Conservation (phyloP, 345 rosid genomes). For the Pistacia integerrima region DNA sequence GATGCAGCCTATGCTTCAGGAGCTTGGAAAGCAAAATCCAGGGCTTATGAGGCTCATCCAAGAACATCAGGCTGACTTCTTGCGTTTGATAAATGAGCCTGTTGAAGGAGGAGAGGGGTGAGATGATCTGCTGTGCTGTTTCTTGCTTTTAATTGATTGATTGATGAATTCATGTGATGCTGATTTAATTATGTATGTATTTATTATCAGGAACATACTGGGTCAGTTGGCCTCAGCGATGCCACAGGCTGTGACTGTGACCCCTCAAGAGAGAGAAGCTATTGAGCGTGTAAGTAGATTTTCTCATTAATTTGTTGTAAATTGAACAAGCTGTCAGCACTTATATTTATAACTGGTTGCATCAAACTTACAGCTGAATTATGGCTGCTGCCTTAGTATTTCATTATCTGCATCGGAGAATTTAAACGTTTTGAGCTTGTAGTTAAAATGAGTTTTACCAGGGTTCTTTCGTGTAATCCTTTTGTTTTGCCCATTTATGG, state of each 20-base stretch:
- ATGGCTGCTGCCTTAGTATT: neutral
- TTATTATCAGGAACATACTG: slow-evolving; percentile 53
- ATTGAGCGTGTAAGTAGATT: slow-evolving; percentile 68
- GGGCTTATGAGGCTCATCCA: slow-evolving; percentile 83
- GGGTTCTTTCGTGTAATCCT: too few relatives aligned
- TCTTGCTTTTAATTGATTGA: neutral
- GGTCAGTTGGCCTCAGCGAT: slow-evolving; percentile 74
- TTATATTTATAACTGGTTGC: neutral
- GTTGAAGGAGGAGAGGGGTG: slow-evolving; percentile 89
- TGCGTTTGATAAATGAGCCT: slow-evolving; percentile 88
- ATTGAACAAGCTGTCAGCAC: neutral
- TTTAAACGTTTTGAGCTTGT: too few relatives aligned
- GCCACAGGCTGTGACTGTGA: slow-evolving; percentile 88
- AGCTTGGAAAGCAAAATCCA: slow-evolving; percentile 91
- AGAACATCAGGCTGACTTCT: slow-evolving; percentile 89
- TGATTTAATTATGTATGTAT: neutral
- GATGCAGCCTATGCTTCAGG: slow-evolving; percentile 93
- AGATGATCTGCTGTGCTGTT: slow-evolving; percentile 25
- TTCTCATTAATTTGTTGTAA: neutral
- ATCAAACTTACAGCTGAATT: neutral
- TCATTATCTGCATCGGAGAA: too few relatives aligned
- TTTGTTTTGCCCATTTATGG: too few relatives aligned
- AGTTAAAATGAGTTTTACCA: too few relatives aligned
- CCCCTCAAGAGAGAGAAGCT: slow-evolving; percentile 97
- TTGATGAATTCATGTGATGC: slow-evolving; percentile 1